Conservation (phyloP, 1,284 basidiomycete genomes). For the Xerocomus nothofagi region DNA sequence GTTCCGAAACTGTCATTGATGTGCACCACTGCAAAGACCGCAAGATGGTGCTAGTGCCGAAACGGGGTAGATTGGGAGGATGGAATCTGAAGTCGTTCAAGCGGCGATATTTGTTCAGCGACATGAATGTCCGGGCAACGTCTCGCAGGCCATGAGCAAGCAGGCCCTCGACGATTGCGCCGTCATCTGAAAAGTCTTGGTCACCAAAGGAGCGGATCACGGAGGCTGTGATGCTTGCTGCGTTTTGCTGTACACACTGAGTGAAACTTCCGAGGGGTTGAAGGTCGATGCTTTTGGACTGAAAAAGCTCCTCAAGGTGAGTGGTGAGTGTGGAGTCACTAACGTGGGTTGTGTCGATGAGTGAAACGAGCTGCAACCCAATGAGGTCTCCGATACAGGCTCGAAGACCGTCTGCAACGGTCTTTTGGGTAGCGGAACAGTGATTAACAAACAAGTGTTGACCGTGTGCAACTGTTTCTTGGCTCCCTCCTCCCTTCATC, state of each 20-base stretch:
- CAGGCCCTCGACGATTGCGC: constrained; percentile 51
- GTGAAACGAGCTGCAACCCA: constrained; percentile 57
- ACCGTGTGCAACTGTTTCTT: constrained; percentile 39
- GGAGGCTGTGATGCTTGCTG: constrained; percentile 56
- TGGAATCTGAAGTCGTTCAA: constrained; percentile 52
- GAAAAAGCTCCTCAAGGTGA: constrained; percentile 42
- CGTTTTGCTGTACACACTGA: constrained; percentile 42
- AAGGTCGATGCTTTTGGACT: constrained; percentile 34
- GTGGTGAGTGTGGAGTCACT: constrained; percentile 11
- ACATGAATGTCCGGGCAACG: constrained; percentile 45
- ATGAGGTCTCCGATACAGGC: constrained; percentile 74
- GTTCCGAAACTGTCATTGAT: constrained; percentile 38
- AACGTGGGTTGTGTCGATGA: constrained; percentile 38
- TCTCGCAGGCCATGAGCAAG: constrained; percentile 33
- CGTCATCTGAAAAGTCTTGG: constrained; percentile 48
- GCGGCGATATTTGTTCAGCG: constrained; percentile 52
- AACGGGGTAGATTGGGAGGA: constrained; percentile 61
- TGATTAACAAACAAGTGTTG: constrained; percentile 57
- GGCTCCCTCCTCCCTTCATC: constrained; percentile 37
- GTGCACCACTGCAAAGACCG: constrained; percentile 61
- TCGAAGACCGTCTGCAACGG: constrained; percentile 51
- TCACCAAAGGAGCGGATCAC: constrained; percentile 64
- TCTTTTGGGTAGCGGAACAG: constrained; percentile 60
- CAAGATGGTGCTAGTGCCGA: constrained; percentile 49
- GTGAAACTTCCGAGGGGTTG: constrained; percentile 39